Evolutionary conservation across 2,329 filamentous ascomycete species (phyloP).

Genomic region (Fusarium denticulatum): DNA sequence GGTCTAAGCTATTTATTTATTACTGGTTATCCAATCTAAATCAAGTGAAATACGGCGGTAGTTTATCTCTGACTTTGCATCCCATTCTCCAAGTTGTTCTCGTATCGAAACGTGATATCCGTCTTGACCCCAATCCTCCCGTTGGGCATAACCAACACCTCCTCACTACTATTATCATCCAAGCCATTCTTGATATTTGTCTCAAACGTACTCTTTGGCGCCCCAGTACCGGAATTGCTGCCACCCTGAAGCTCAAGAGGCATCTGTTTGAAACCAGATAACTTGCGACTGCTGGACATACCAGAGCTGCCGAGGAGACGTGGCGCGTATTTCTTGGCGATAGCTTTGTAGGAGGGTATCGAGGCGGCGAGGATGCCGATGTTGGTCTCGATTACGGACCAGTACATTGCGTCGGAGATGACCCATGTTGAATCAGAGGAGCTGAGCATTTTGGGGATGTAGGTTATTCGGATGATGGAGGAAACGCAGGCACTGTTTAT

Average conservation of each 20-base stretch:
- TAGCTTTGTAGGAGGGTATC: constrained; percentile 27
- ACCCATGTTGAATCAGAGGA: constrained; percentile 26
- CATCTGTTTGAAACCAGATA: constrained; percentile 31
- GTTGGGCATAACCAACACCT: constrained; percentile 4
- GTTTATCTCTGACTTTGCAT: not conserved
- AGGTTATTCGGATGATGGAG: constrained; percentile 28
- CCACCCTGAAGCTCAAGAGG: constrained; percentile 18
- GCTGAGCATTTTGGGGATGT: constrained; percentile 30
- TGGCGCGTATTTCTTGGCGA: constrained; percentile 28
- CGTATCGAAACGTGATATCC: constrained; percentile 16
- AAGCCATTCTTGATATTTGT: constrained; percentile 11
- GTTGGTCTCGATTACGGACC: constrained; percentile 32
- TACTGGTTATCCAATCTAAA: rapidly evolving
- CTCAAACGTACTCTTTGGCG: constrained; percentile 5
- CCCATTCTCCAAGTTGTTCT: not conserved
- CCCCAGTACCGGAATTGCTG: not conserved
- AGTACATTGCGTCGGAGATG: constrained; percentile 29
- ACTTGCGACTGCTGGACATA: constrained; percentile 23
- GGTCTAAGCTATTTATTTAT: rapidly evolving
- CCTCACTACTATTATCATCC: constrained; percentile 23
- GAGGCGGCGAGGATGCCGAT: constrained; percentile 32
- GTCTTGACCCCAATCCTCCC: constrained; percentile 29
- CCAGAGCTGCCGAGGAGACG: constrained; percentile 24
- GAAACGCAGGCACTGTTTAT: constrained; percentile 11
- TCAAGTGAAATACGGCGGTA: rapidly evolving